Conservation (phyloP, 1,284 basidiomycete species). For the Cryptococcus sp. region DNA sequence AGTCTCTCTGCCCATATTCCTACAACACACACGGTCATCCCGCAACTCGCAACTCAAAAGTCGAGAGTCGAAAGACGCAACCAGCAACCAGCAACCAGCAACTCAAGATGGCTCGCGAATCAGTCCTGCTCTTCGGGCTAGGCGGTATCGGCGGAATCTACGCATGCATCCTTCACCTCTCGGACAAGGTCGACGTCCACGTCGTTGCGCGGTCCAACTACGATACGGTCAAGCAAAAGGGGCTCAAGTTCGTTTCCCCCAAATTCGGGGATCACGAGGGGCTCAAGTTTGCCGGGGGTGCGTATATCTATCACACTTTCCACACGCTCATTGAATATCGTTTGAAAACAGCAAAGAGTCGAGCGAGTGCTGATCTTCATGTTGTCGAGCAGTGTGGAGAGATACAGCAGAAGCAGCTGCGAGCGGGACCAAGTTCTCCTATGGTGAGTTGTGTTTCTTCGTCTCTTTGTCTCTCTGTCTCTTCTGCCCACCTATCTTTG, state of each 20-base stretch:
- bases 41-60: not conserved
- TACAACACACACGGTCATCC: not conserved
- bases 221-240: conserved; percentile 47
- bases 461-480: not conserved
- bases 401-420: conserved; percentile 46
- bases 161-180: conserved; percentile 52
- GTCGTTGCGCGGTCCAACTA: conserved; percentile 57
- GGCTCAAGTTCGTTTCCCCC: conserved; percentile 44
- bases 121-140: conserved; percentile 51
- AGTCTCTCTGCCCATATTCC: no score
- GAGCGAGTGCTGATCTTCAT: not conserved
- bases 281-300: conserved; percentile 48
- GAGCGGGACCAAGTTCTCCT: conserved; percentile 41
- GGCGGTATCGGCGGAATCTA: conserved; percentile 57
- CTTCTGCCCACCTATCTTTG: no score
- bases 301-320: conserved; percentile 7
- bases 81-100: not conserved
- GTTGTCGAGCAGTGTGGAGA: conserved; percentile 37
- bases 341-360: not conserved
- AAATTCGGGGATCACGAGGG: conserved; percentile 45
- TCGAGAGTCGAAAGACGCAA: not conserved
- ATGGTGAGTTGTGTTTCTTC: conserved; percentile 23
- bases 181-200: conserved; percentile 50
- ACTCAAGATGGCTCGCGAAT: conserved; percentile 25
- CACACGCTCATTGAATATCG: not conserved